phyloP scores from a whole-genome alignment of 805 yeast genomes.

The Ogataea paraovalis region DNA sequence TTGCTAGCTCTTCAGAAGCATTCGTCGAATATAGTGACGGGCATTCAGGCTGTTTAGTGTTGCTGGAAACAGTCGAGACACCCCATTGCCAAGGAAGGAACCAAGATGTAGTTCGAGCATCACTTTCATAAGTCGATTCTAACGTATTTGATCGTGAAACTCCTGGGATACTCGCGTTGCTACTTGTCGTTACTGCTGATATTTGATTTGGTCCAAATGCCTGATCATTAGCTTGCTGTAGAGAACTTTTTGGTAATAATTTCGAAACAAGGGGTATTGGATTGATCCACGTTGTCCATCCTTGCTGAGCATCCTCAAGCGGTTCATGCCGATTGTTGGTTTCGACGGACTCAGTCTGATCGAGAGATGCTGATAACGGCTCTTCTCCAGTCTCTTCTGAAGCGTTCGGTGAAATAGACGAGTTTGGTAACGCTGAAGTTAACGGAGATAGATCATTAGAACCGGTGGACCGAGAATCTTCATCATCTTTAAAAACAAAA shows the following conservation, averaged over 20 bases:
- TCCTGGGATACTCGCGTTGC: not conserved
- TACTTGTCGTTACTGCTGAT: conserved; percentile 9
- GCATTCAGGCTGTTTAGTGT: conserved; percentile 1
- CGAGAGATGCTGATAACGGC: not conserved
- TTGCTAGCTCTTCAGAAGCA: conserved; percentile 20
- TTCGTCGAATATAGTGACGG: conserved; percentile 15
- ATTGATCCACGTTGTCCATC: conserved; percentile 1
- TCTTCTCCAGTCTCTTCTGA: not conserved
- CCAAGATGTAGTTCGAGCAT: conserved; percentile 8
- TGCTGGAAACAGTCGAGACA: not conserved
- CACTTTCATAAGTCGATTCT: not conserved
- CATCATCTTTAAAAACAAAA: not conserved
- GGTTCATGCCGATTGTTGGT: not conserved
- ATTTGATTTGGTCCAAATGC: conserved; percentile 7
- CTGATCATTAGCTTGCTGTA: not conserved
- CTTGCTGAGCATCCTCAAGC: not conserved
- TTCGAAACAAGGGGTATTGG: not conserved
- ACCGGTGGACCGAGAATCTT: not conserved
- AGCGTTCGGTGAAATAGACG: not conserved
- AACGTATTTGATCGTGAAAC: conserved; percentile 1
- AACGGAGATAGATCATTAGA: not conserved
- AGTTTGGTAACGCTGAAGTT: not conserved
- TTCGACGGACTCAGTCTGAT: not conserved
- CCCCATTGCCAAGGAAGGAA: conserved; percentile 21
- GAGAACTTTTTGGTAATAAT: not conserved